Percentiles rank a stretch among this genome's conserved stretches.
Evolutionary conservation across 129 eudicot species (phyloP).

Genomic region (Arctium lappa): DNA sequence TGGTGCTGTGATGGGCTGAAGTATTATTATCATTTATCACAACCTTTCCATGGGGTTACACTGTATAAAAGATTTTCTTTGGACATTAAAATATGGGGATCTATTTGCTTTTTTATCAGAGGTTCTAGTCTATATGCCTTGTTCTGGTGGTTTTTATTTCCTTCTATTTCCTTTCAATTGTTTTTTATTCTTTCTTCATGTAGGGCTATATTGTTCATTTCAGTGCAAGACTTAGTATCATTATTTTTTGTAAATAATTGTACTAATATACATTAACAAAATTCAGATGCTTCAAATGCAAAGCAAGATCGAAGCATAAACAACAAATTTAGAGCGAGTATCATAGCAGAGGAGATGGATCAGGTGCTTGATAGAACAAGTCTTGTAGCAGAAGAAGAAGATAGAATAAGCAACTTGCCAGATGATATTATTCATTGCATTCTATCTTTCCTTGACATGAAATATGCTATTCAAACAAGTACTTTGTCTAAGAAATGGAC

Average conservation of each 20-base stretch:
- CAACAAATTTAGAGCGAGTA: background rate
- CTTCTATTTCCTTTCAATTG: background rate
- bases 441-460: conserved; percentile 9
- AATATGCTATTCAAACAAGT: background rate
- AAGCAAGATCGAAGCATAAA: background rate
- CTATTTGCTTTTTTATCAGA: too few relatives aligned
- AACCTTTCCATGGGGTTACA: too few relatives aligned
- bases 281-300: background rate
- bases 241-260: background rate
- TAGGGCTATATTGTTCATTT: background rate
- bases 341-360: background rate
- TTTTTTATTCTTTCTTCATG: too few relatives aligned
- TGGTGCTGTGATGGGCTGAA: too few relatives aligned
- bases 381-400: background rate
- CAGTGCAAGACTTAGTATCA: background rate
- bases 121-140: background rate
- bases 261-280: background rate
- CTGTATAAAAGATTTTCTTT: too few relatives aligned
- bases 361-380: background rate
- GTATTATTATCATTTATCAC: too few relatives aligned
- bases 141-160: background rate
- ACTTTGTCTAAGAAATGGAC: background rate
- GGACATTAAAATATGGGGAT: too few relatives aligned
- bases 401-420: conserved; percentile 8
- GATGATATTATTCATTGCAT: conserved; percentile 5